Conservation (phyloP, 345 rosid genomes). For the Garcia nutans region DNA sequence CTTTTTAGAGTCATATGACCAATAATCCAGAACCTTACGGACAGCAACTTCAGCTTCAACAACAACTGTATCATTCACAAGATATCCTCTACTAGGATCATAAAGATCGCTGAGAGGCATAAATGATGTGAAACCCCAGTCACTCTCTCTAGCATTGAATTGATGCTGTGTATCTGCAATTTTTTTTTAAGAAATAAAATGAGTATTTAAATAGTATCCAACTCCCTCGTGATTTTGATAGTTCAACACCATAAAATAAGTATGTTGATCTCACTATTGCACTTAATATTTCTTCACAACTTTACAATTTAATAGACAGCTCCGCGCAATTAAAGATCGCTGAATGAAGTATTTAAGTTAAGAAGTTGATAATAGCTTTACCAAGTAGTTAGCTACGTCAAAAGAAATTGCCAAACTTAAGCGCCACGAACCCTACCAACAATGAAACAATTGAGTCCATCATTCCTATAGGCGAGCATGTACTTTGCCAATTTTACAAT, state of each 20-base stretch:
- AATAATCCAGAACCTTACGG: conserved; percentile 74
- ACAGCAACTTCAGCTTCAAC: conserved; percentile 93
- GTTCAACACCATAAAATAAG: neutral
- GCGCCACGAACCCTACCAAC: neutral
- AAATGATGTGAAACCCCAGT: conserved; percentile 95
- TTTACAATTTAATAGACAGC: neutral
- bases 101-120: conserved; percentile 90
- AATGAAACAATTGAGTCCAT: neutral
- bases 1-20: conserved; percentile 88
- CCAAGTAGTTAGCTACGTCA: neutral
- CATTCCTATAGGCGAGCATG: neutral
- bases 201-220: neutral
- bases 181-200: conserved; percentile 3
- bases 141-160: conserved; percentile 87
- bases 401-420: neutral
- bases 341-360: neutral
- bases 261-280: neutral
- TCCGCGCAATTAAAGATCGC: neutral
- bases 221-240: neutral
- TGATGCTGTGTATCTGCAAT: conserved; percentile 87
- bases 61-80: conserved; percentile 69
- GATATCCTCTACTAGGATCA: conserved; percentile 83
- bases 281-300: neutral
- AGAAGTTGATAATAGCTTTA: neutral
- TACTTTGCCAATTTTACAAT: neutral